These are phyloP conservation scores for Neotropicomus parvogracilis DNA, from an alignment of 1,284 basidiomycete species.

Conservation along the genomic window DNA sequence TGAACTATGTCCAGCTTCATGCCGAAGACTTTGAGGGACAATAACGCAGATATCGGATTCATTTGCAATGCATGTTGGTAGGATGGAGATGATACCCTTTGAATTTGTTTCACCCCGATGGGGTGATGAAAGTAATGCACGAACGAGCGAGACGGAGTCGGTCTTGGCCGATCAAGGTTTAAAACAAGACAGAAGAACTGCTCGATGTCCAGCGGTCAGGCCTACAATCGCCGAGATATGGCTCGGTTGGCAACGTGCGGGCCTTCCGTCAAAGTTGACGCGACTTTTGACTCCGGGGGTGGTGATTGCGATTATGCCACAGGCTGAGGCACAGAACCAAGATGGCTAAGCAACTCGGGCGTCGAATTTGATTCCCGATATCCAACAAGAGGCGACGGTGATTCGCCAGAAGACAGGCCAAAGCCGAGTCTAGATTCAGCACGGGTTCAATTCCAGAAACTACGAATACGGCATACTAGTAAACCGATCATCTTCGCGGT, in stretches of 20 bases:
- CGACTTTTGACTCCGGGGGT: not conserved
- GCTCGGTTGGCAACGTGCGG: not conserved
- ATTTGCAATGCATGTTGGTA: not conserved
- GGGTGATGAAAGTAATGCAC: not conserved
- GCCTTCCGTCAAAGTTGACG: not conserved
- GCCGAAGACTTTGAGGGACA: constrained; percentile 28
- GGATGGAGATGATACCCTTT: not conserved
- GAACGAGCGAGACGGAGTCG: not conserved
- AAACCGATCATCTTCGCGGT: constrained; percentile 15
- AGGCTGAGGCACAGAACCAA: not conserved
- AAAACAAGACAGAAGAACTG: constrained; percentile 14
- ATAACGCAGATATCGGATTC: not conserved
- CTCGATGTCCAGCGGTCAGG: not conserved
- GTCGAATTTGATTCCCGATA: constrained; percentile 12
- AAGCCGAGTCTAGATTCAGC: constrained; percentile 3
- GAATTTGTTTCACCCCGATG: not conserved
- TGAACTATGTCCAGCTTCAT: constrained; percentile 31
- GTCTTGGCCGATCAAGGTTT: not conserved
- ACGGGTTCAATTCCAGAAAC: not conserved
- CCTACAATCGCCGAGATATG: not conserved
- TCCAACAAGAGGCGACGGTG: constrained; percentile 5
- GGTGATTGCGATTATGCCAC: not conserved
- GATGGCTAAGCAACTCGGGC: not conserved
- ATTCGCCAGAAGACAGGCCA: constrained; percentile 12
- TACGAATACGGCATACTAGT: not conserved